Evolutionary conservation across 768 basidiomycete genomes (phyloP).

Genomic region (Phaeolepiota aurea): DNA sequence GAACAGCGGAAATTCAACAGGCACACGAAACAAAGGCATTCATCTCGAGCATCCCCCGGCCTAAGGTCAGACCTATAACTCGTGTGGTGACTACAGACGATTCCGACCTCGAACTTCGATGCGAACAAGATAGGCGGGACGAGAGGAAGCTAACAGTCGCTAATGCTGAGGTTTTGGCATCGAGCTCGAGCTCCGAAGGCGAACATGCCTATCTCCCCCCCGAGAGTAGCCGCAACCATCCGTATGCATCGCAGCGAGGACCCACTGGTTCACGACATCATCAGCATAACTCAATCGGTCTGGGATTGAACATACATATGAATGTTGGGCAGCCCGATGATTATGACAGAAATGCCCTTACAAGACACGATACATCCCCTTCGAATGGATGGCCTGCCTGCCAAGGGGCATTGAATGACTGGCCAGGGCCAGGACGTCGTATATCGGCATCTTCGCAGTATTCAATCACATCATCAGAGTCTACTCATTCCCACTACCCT

Average conservation of each 20-base stretch:
- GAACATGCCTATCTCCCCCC: conserved; percentile 6
- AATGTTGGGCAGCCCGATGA: neutral
- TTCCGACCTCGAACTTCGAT: conserved; percentile 34
- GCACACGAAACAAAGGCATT: conserved; percentile 7
- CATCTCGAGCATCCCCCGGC: conserved; percentile 27
- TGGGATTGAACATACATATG: conserved; percentile 14
- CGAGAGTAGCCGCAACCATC: neutral
- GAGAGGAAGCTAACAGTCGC: conserved; percentile 35
- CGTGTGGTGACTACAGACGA: conserved; percentile 23
- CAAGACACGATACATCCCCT: no score
- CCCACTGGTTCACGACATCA: neutral
- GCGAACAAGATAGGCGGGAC: conserved; percentile 27
- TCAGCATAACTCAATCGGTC: conserved; percentile 9
- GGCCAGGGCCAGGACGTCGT: neutral
- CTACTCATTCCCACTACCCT: conserved; percentile 4
- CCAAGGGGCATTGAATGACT: neutral
- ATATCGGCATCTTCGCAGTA: neutral
- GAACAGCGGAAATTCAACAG: neutral
- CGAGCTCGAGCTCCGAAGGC: conserved; percentile 29
- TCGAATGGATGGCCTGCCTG: neutral
- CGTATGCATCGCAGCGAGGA: conserved; percentile 4
- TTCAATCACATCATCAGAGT: conserved; percentile 2
- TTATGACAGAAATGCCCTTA: conserved; percentile 3
- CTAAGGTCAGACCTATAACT: conserved; percentile 14
- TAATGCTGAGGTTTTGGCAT: conserved; percentile 33